phyloP scores from a whole-genome alignment of 768 basidiomycete genomes.

The Russula griseocarnosa region DNA sequence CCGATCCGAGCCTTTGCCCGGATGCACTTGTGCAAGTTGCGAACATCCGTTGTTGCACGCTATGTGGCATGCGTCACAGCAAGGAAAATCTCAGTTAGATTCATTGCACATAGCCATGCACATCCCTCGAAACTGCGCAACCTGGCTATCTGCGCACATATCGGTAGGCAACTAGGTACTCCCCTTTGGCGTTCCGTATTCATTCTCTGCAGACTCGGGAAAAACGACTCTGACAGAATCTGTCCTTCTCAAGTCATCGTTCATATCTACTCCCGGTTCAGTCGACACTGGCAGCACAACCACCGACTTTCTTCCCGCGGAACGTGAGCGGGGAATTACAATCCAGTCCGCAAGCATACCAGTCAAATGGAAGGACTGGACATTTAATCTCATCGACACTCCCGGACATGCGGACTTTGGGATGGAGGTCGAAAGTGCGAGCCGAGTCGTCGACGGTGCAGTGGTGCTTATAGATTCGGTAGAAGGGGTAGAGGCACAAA shows the following conservation, averaged over 20 bases:
- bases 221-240: conserved; percentile 90
- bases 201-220: conserved; percentile 62
- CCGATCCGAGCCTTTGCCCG: not conserved
- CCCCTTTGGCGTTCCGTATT: conserved; percentile 14
- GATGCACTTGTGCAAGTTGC: conserved; percentile 15
- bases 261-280: conserved; percentile 68
- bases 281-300: conserved; percentile 89
- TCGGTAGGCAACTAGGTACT: conserved; percentile 47
- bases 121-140: conserved; percentile 54
- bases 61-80: not conserved
- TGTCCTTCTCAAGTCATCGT: conserved; percentile 70
- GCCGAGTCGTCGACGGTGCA: conserved; percentile 84
- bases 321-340: conserved; percentile 87
- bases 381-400: conserved; percentile 84
- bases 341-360: conserved; percentile 92
- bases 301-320: conserved; percentile 85
- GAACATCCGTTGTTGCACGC: conserved; percentile 2
- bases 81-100: not conserved
- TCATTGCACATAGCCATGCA: conserved; percentile 31
- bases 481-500: conserved; percentile 88
- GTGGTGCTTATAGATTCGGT: conserved; percentile 87
- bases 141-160: conserved; percentile 86
- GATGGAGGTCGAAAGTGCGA: conserved; percentile 95
- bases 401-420: conserved; percentile 93
- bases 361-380: conserved; percentile 80